Evolutionary conservation across 1,139 yeast species (phyloP).

Genomic region (Scheffersomyces stambukii): DNA sequence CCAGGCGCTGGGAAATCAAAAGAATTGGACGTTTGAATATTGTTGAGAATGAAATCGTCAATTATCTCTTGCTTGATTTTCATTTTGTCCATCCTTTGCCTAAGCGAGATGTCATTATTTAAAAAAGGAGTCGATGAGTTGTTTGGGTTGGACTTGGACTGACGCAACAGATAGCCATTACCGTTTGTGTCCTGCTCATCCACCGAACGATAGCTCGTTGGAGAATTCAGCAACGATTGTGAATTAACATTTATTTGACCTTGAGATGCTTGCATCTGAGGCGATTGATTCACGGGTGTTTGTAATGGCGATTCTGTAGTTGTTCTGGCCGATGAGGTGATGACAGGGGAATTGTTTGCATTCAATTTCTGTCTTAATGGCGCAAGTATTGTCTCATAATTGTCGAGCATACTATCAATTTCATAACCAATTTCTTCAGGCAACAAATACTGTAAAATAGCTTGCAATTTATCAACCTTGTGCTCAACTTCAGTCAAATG

Average conservation of each 20-base stretch:
- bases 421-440: conserved; percentile 22
- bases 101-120: no score
- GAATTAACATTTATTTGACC: no score
- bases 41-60: conserved; percentile 37
- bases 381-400: conserved; percentile 19
- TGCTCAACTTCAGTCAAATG: conserved; percentile 75
- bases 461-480: conserved; percentile 53
- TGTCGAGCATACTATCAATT: conserved; percentile 24
- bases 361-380: conserved; percentile 9
- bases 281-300: not conserved
- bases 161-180: conserved; percentile 9
- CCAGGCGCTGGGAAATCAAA: not conserved
- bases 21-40: no score
- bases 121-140: conserved; percentile 3
- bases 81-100: conserved; percentile 23
- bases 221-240: no score
- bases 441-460: conserved; percentile 40
- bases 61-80: conserved; percentile 40
- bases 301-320: not conserved
- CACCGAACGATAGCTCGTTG: no score
- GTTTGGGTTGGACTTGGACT: conserved; percentile 9
- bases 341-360: not conserved
- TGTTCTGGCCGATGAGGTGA: not conserved
- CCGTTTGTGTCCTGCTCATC: no score
- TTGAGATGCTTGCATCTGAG: no score